phyloP scores from a whole-genome alignment of 352 stramenopile species.

The Globisporangium viniferum region DNA sequence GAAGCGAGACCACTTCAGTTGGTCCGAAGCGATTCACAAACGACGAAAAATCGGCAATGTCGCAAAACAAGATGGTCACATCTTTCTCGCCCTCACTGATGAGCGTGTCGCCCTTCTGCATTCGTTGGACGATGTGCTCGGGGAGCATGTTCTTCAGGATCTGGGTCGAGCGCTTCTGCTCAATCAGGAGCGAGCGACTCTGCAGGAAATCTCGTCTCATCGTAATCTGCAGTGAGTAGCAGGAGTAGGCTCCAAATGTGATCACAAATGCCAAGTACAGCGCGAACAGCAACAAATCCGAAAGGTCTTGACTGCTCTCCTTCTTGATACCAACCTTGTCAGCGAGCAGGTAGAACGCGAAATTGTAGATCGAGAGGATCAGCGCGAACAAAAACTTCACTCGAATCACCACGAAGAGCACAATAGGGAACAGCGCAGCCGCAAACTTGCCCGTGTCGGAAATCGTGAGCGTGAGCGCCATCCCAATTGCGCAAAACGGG shows the following conservation, averaged over 20 bases:
- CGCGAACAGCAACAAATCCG: constrained; percentile 61
- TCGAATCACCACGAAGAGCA: constrained; percentile 78
- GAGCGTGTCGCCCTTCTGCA: constrained; percentile 78
- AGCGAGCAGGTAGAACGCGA: constrained; percentile 73
- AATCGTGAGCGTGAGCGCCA: constrained; percentile 80
- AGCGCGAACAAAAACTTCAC: constrained; percentile 85
- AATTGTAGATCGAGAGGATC: constrained; percentile 75
- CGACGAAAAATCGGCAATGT: constrained; percentile 79
- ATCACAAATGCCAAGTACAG: constrained; percentile 80
- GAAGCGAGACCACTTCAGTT: constrained; percentile 75
- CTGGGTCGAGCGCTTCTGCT: constrained; percentile 75
- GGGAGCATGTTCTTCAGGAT: constrained; percentile 87
- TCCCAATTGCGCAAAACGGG: constrained; percentile 62
- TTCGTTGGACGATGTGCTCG: constrained; percentile 78
- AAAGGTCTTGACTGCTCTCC: constrained; percentile 24
- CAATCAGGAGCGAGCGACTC: constrained; percentile 68
- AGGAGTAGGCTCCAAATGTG: constrained; percentile 64
- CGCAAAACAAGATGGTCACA: constrained; percentile 85
- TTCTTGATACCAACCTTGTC: constrained; percentile 45
- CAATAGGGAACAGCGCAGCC: constrained; percentile 73
- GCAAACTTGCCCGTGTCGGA: constrained; percentile 83
- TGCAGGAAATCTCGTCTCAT: constrained; percentile 84
- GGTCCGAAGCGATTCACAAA: constrained; percentile 78
- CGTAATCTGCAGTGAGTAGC: constrained; percentile 80
- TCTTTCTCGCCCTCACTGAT: constrained; percentile 88